phyloP scores from a whole-genome alignment of 352 stramenopile species.

The Globisporangium nunn region DNA sequence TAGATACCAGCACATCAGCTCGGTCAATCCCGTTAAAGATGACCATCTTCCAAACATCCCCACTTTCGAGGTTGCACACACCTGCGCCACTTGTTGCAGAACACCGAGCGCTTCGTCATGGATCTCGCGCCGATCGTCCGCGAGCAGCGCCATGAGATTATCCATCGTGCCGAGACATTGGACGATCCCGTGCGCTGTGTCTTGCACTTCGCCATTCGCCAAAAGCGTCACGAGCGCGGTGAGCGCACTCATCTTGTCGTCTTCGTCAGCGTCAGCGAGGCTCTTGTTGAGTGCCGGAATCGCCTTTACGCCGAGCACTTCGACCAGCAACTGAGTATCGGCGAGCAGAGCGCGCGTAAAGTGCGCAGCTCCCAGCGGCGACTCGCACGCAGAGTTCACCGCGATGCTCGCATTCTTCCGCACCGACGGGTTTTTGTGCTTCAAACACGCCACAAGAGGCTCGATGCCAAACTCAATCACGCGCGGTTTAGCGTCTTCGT shows the following conservation, averaged over 20 bases:
- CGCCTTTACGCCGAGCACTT: slow-evolving; percentile 45
- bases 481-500: slow-evolving; percentile 56
- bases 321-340: slow-evolving; percentile 30
- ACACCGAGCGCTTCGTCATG: slow-evolving; percentile 17
- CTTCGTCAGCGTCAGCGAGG: slow-evolving; percentile 30
- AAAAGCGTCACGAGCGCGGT: slow-evolving; percentile 25
- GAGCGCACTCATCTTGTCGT: slow-evolving; percentile 36
- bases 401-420: slow-evolving; percentile 46
- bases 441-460: slow-evolving; percentile 48
- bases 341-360: slow-evolving; percentile 39
- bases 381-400: slow-evolving; percentile 62
- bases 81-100: slow-evolving; percentile 20
- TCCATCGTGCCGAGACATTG: slow-evolving; percentile 51
- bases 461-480: slow-evolving; percentile 70
- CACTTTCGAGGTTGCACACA: slow-evolving; percentile 1
- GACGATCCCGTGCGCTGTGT: slow-evolving; percentile 27
- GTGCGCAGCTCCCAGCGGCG: slow-evolving; percentile 28
- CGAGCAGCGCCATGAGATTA: slow-evolving; percentile 27
- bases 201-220: slow-evolving; percentile 11
- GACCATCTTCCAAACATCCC: not conserved
- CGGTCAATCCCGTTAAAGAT: not conserved
- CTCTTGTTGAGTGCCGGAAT: slow-evolving; percentile 39
- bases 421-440: slow-evolving; percentile 28
- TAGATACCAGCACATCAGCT: not conserved
- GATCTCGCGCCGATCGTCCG: slow-evolving; percentile 15